These are phyloP conservation scores for Lophiotrema nucula DNA, from an alignment of 495 filamentous ascomycete genomes.

Conservation along the genomic window DNA sequence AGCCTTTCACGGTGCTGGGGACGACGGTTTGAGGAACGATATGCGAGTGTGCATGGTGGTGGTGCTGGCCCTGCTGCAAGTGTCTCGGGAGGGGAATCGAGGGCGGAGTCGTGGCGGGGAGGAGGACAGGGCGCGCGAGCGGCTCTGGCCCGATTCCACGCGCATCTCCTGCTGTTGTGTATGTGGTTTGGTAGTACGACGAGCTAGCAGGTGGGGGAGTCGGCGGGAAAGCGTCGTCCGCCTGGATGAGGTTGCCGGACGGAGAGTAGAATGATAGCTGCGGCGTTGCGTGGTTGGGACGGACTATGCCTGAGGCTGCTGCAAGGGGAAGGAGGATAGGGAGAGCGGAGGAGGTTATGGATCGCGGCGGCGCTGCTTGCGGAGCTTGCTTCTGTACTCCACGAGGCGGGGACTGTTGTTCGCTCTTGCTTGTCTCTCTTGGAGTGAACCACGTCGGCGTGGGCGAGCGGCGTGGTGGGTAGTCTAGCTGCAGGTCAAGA, in stretches of 20 bases:
- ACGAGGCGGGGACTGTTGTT: background rate
- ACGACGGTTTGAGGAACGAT: conserved; percentile 1
- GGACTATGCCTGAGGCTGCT: conserved; percentile 23
- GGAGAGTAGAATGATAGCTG: conserved; percentile 25
- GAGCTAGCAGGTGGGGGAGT: background rate
- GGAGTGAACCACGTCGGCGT: conserved; percentile 3
- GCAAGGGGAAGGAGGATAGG: conserved; percentile 30
- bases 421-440: background rate
- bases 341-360: conserved; percentile 30
- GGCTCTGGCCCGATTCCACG: background rate
- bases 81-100: conserved; percentile 1
- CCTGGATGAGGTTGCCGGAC: conserved; percentile 26
- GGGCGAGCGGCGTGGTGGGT: conserved; percentile 2
- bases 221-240: background rate
- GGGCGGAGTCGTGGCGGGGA: conserved; percentile 16
- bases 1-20: conserved; percentile 7
- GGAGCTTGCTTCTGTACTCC: background rate
- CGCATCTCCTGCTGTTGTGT: too few species aligned
- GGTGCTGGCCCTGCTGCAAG: conserved; percentile 6
- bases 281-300: conserved; percentile 7
- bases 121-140: conserved; percentile 1
- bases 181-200: background rate
- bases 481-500: conserved; percentile 22
- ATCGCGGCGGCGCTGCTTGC: background rate
- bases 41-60: conserved; percentile 8